Percentiles rank a stretch among this genome's conserved stretches.
Conservation (phyloP, 2,329 filamentous ascomycete genomes). For the Penicillium frequentans region DNA sequence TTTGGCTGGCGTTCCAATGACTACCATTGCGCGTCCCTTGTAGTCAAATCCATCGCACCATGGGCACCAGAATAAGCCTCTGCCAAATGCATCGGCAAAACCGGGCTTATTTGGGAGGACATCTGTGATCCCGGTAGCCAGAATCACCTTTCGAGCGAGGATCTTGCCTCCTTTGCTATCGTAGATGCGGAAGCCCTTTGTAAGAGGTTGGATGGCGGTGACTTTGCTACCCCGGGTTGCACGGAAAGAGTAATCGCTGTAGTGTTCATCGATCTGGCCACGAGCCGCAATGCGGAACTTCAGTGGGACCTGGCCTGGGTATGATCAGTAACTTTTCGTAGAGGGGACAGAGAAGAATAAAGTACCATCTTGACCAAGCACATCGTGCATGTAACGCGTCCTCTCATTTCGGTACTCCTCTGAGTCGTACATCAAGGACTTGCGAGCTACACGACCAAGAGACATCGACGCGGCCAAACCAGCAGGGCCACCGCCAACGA, state of each 20-base stretch:
- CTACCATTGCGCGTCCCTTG: slow-evolving; percentile 1
- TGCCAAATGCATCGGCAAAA: slow-evolving; percentile 53
- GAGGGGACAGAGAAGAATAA: neutral
- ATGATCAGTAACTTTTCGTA: neutral
- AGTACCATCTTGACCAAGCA: slow-evolving; percentile 46
- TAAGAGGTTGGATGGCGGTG: slow-evolving; percentile 2
- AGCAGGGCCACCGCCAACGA: slow-evolving; percentile 55
- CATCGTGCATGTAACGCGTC: slow-evolving; percentile 58
- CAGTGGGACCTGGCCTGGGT: slow-evolving; percentile 1
- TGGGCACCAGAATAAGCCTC: slow-evolving; percentile 64
- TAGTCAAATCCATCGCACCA: slow-evolving; percentile 30
- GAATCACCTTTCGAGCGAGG: slow-evolving; percentile 4
- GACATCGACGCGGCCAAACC: slow-evolving; percentile 52
- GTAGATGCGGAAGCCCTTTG: slow-evolving; percentile 6
- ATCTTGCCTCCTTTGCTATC: slow-evolving; percentile 8
- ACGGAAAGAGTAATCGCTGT: slow-evolving; percentile 7
- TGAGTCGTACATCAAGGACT: slow-evolving; percentile 56
- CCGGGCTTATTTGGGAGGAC: slow-evolving; percentile 7
- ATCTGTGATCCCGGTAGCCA: slow-evolving; percentile 9
- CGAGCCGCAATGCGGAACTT: slow-evolving; percentile 7
- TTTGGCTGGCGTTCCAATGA: slow-evolving; percentile 1
- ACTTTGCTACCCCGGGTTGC: slow-evolving; percentile 5
- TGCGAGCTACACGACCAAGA: slow-evolving; percentile 55
- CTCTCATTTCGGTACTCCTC: slow-evolving; percentile 54
- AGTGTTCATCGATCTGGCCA: slow-evolving; percentile 6